These are phyloP conservation scores for Flaveria bidentis DNA, from an alignment of 129 eudicot genomes.

Conservation along the genomic window DNA sequence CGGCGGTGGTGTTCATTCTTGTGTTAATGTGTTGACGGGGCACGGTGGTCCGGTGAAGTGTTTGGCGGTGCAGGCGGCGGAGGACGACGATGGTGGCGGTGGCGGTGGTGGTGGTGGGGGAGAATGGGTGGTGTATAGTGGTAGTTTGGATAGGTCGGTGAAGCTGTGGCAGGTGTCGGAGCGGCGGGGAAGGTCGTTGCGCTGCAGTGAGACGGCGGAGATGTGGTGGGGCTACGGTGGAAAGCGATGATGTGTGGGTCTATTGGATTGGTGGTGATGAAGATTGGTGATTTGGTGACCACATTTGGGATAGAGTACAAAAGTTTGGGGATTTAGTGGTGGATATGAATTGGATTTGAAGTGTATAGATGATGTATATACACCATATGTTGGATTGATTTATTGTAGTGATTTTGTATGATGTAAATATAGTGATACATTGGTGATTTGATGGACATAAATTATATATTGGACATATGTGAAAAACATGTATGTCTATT, in stretches of 20 bases:
- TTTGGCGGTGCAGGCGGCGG: slow-evolving; percentile 47
- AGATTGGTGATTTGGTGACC: background rate
- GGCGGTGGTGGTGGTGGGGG: slow-evolving; percentile 44
- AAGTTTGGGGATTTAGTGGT: background rate
- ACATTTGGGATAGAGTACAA: background rate
- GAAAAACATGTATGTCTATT: too few species aligned
- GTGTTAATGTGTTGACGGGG: slow-evolving; percentile 56
- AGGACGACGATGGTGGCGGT: background rate
- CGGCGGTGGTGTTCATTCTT: slow-evolving; percentile 42
- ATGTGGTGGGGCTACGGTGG: background rate
- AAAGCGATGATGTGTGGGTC: too few species aligned
- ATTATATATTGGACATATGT: too few species aligned
- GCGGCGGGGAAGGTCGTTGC: background rate
- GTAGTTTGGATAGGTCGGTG: slow-evolving; percentile 60
- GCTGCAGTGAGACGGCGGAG: background rate
- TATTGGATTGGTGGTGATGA: background rate
- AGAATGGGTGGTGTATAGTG: slow-evolving; percentile 36
- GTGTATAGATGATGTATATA: too few species aligned
- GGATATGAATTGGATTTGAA: too few species aligned
- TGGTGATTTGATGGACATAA: too few species aligned
- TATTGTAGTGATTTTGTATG: too few species aligned
- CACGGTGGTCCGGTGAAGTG: slow-evolving; percentile 71
- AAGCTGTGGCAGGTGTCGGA: slow-evolving; percentile 61
- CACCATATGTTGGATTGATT: too few species aligned
- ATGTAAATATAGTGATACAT: too few species aligned